Conservation (phyloP, 2,329 filamentous ascomycete species). For the Leptographium wingfieldii region DNA sequence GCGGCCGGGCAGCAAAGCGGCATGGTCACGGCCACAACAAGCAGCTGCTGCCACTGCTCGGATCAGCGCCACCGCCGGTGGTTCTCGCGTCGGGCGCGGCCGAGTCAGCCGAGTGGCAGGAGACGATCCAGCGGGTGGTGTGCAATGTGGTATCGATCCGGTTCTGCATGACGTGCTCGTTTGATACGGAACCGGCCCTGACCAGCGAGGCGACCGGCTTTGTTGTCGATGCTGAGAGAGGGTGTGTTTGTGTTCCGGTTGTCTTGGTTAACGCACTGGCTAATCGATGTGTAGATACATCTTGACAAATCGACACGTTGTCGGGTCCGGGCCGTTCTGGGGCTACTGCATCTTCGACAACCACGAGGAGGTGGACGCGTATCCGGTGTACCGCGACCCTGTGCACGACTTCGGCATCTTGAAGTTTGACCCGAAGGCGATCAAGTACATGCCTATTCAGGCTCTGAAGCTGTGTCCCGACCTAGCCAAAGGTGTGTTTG, state of each 20-base stretch:
- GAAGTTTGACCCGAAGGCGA: slow-evolving; percentile 86
- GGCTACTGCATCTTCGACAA: slow-evolving; percentile 98
- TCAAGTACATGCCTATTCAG: slow-evolving; percentile 91
- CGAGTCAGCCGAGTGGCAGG: slow-evolving; percentile 57
- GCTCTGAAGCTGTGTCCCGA: slow-evolving; percentile 74
- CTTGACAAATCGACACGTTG: slow-evolving; percentile 82
- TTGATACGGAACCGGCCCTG: slow-evolving; percentile 90
- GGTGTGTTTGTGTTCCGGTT: slow-evolving; percentile 35
- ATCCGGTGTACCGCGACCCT: slow-evolving; percentile 93
- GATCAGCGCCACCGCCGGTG: slow-evolving; percentile 3
- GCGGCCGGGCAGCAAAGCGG: background rate
- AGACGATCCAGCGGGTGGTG: slow-evolving; percentile 86
- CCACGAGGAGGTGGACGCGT: slow-evolving; percentile 91
- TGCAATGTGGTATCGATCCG: slow-evolving; percentile 96
- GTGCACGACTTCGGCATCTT: slow-evolving; percentile 98
- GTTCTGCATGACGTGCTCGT: slow-evolving; percentile 95
- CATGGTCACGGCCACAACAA: background rate
- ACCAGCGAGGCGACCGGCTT: slow-evolving; percentile 96
- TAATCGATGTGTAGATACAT: slow-evolving; percentile 45
- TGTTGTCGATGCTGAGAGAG: slow-evolving; percentile 86
- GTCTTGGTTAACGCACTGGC: background rate
- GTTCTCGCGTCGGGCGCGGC: slow-evolving; percentile 15
- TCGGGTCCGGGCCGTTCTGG: slow-evolving; percentile 92
- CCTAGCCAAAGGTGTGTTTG: slow-evolving; percentile 51
- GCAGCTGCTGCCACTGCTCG: background rate